These are phyloP conservation scores for Mikania micrantha DNA, from an alignment of 129 eudicot species.

Conservation along the genomic window DNA sequence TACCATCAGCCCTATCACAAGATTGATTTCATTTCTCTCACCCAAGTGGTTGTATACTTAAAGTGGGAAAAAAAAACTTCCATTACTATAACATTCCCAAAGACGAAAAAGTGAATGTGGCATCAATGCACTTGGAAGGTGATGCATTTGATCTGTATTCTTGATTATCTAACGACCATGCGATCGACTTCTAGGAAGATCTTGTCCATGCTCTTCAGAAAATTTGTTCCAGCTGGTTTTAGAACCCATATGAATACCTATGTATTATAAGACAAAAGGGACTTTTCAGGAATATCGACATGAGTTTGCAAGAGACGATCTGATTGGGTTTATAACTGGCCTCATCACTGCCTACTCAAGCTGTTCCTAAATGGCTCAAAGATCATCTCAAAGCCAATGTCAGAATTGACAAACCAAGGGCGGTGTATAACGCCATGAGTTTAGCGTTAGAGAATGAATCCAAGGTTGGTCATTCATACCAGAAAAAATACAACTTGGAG, in stretches of 20 bases:
- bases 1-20: no score
- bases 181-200: constrained; percentile 5
- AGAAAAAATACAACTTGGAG: no score
- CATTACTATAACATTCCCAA: constrained; percentile 5
- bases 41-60: constrained; percentile 4
- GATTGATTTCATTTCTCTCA: background rate
- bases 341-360: no score
- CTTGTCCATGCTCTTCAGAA: background rate
- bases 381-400: no score
- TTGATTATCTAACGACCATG: background rate
- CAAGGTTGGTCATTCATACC: no score
- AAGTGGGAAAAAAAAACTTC: constrained; percentile 10
- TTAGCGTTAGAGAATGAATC: no score
- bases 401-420: no score
- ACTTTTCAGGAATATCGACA: background rate
- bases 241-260: constrained; percentile 3
- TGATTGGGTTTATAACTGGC: background rate
- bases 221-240: constrained; percentile 5
- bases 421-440: no score
- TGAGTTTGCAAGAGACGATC: background rate
- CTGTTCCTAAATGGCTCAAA: no score
- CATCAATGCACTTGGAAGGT: constrained; percentile 23
- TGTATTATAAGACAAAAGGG: constrained; percentile 1
- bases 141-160: constrained; percentile 11
- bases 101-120: constrained; percentile 1